Evolutionary conservation across 805 yeast genomes (phyloP).

Genomic region (Saccharomycopsis capsularis): DNA sequence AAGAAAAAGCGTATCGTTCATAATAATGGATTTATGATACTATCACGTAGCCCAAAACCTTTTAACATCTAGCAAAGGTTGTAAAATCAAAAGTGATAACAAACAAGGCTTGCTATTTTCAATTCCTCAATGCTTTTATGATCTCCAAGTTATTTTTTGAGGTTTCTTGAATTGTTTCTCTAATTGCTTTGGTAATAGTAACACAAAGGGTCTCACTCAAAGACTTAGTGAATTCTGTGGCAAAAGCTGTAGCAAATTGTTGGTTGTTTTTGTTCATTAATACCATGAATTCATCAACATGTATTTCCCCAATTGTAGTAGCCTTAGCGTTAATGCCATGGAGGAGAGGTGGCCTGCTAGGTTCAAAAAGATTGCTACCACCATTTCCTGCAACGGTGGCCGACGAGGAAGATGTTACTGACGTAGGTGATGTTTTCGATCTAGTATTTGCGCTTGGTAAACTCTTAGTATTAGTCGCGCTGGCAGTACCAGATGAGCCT

Average conservation of each 20-base stretch:
- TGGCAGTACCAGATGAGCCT: neutral
- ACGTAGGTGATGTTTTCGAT: neutral
- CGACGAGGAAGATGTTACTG: neutral
- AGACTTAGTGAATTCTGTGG: conserved; percentile 18
- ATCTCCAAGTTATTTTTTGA: conserved; percentile 20
- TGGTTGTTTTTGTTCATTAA: conserved; percentile 19
- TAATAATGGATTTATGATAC: too few relatives aligned
- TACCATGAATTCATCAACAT: conserved; percentile 16
- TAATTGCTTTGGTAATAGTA: conserved; percentile 16
- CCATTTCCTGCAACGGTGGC: neutral
- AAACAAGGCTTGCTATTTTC: too few relatives aligned
- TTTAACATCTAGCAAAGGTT: neutral
- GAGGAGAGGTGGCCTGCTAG: neutral
- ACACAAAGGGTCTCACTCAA: conserved; percentile 15
- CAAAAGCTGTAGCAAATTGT: conserved; percentile 20
- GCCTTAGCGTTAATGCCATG: neutral
- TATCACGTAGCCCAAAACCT: too few relatives aligned
- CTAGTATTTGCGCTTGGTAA: neutral
- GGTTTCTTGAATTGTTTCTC: conserved; percentile 21
- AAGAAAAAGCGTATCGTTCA: too few relatives aligned
- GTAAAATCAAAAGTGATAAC: neutral
- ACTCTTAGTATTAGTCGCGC: neutral
- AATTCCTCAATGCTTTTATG: conserved; percentile 16
- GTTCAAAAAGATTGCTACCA: too few relatives aligned
- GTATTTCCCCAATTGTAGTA: conserved; percentile 15